Base-by-base conservation (phyloP, 1,284 basidiomycete genomes). In the Cryptococcus neoformans region DNA sequence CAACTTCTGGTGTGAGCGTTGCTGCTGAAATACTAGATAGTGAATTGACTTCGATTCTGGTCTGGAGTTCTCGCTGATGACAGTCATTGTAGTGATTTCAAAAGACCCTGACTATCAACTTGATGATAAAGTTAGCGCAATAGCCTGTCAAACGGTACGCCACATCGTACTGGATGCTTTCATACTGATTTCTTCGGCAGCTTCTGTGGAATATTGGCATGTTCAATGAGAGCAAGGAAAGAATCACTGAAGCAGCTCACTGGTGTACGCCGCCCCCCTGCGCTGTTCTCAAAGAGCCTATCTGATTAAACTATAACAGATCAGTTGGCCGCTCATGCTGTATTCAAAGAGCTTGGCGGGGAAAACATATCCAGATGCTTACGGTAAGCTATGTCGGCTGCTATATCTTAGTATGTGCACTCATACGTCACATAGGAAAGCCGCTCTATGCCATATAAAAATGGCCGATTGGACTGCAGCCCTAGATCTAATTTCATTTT, bases 101-200 rank as follows among this genome's bases (percentile, higher is more conserved):
- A 51, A 51, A 12, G 4, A 39, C 17, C 16, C 14, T 9, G 17
- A n/a, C 9, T 51, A 51, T 51, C 14, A 39, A 10, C 21, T 41
- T 11, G 49, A 51, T 11, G 49, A 41, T 41, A 39, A 41, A 6
- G 39, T 34, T 11, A 39, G 40, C 34, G 49, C 41, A 9, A 34
- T 51, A 39, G 49, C 49, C 12, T 51, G 49, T 51, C 49, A 51
- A 17, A 51, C 37, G n/a, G 49, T 51, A 21, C 17, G 49, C 21
- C 2, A 11, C 12, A 7, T 6, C 17, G 16, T 39, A 14, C 6
- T 16, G 11, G 37, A 10, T 17, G 38, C 37, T 41, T 17, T 7
- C 5, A 28, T 17, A 2, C 36, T 16, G 11, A 28, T 10, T 28
- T 7, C 28, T 28, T 28, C 28, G 3, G 28, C 21, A 51, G 49